phyloP scores from a whole-genome alignment of 345 rosid species.

The Salix arbutifolia region DNA sequence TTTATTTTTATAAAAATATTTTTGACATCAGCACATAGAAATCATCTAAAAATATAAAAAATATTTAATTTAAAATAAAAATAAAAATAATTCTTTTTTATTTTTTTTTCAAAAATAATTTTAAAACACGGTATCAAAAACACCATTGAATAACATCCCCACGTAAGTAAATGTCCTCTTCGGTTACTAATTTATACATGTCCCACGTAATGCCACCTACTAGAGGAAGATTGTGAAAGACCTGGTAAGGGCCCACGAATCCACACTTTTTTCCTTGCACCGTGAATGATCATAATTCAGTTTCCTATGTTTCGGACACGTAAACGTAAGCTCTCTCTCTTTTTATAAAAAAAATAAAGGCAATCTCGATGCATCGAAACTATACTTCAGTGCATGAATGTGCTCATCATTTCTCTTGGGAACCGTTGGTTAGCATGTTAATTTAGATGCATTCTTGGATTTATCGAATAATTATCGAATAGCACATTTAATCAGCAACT shows the following conservation, averaged over 20 bases:
- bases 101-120: too few species aligned
- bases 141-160: too few species aligned
- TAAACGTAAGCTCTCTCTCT: not conserved
- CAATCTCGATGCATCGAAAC: constrained; percentile 20
- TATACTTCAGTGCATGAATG: constrained; percentile 19
- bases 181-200: too few species aligned
- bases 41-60: too few species aligned
- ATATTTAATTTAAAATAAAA: too few species aligned
- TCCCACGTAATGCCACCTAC: constrained; percentile 2
- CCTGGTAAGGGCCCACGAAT: not conserved
- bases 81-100: too few species aligned
- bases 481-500: too few species aligned
- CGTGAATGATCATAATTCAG: not conserved
- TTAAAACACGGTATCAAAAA: too few species aligned
- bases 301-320: constrained; percentile 1
- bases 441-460: not conserved
- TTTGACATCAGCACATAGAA: too few species aligned
- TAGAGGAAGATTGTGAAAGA: not conserved
- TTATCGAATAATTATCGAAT: too few species aligned
- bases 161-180: too few species aligned
- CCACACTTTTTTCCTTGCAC: not conserved
- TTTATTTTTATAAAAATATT: too few species aligned
- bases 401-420: not conserved
- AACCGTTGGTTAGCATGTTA: constrained; percentile 3
- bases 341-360: constrained; percentile 4